A percentile compares a stretch with the other conserved stretches of the same genome.
phyloP scores from a whole-genome alignment of 352 stramenopile species.

The Phytophthora palmivora region DNA sequence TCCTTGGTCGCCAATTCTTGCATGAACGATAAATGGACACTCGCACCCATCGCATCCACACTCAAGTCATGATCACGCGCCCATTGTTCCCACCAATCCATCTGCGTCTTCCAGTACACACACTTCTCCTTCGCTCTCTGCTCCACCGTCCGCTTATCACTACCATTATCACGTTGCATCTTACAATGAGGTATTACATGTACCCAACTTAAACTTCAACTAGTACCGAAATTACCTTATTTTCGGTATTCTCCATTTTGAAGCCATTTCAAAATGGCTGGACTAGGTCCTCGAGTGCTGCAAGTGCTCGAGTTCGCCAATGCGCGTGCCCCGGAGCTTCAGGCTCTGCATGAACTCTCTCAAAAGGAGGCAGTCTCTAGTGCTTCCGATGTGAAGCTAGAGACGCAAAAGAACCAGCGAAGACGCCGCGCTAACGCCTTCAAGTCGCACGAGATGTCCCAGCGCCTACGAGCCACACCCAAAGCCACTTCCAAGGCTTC shows the following conservation, averaged over 20 bases:
- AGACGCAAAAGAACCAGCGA: slow-evolving; percentile 65
- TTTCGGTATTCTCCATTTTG: not conserved
- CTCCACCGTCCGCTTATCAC: not conserved
- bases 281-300: slow-evolving; percentile 64
- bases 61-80: slow-evolving; percentile 21
- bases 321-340: slow-evolving; percentile 74
- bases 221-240: not conserved
- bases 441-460: slow-evolving; percentile 76
- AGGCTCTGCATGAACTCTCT: slow-evolving; percentile 72
- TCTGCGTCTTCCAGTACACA: slow-evolving; percentile 24
- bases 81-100: slow-evolving; percentile 32
- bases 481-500: slow-evolving; percentile 2
- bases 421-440: slow-evolving; percentile 81
- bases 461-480: slow-evolving; percentile 45
- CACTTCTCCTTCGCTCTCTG: slow-evolving; percentile 21
- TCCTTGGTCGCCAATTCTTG: slow-evolving; percentile 16
- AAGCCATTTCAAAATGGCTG: slow-evolving; percentile 27
- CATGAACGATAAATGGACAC: slow-evolving; percentile 28
- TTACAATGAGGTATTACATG: not conserved
- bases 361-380: slow-evolving; percentile 33
- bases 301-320: slow-evolving; percentile 85
- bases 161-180: not conserved
- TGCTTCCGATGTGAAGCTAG: slow-evolving; percentile 51
- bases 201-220: not conserved
- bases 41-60: slow-evolving; percentile 6